These are phyloP conservation scores for Lecanosticta acicola DNA, from an alignment of 2,329 filamentous ascomycete genomes.

Conservation along the genomic window DNA sequence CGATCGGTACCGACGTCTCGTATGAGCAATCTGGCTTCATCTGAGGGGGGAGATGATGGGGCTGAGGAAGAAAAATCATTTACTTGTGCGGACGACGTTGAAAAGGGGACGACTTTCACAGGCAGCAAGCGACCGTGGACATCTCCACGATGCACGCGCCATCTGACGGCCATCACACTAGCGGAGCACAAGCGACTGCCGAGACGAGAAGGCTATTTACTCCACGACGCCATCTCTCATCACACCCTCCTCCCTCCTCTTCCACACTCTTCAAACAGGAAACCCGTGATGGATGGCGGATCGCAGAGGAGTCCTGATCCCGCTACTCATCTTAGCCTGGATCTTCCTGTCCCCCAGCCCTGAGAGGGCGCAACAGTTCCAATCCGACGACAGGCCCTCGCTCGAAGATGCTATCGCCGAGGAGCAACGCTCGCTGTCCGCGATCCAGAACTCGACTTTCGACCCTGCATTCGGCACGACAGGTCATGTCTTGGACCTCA, in stretches of 20 bases:
- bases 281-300: slow-evolving; percentile 29
- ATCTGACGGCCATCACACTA: too few relatives aligned
- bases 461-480: slow-evolving; percentile 44
- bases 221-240: neutral
- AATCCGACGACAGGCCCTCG: slow-evolving; percentile 38
- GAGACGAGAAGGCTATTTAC: neutral
- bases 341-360: slow-evolving; percentile 49
- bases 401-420: slow-evolving; percentile 46
- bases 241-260: neutral
- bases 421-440: slow-evolving; percentile 47
- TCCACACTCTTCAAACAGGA: neutral
- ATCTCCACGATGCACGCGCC: too few relatives aligned
- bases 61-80: too few relatives aligned
- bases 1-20: too few relatives aligned
- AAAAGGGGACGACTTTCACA: too few relatives aligned
- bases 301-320: slow-evolving; percentile 42
- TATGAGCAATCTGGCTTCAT: too few relatives aligned
- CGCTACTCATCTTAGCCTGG: slow-evolving; percentile 49
- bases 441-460: slow-evolving; percentile 48
- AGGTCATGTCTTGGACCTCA: slow-evolving; percentile 50
- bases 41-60: too few relatives aligned
- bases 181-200: too few relatives aligned
- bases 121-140: too few relatives aligned
- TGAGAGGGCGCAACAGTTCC: slow-evolving; percentile 26
- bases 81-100: too few relatives aligned